phyloP scores from a whole-genome alignment of 2,329 filamentous ascomycete genomes.

The Aspergillus melleus region DNA sequence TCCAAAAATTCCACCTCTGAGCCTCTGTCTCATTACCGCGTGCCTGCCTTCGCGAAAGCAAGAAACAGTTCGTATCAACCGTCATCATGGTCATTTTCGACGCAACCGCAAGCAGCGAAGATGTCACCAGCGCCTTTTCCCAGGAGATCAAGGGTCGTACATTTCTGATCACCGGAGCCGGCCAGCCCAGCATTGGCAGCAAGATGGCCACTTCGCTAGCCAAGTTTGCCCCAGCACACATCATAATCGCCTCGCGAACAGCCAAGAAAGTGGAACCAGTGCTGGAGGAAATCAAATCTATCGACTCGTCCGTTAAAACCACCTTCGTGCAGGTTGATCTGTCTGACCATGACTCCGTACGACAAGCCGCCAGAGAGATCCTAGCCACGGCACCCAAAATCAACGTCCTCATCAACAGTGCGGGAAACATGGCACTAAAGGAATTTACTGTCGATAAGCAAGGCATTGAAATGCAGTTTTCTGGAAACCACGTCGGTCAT shows the following conservation, averaged over 20 bases:
- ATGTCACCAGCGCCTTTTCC: not conserved
- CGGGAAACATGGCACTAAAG: not conserved
- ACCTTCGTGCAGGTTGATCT: constrained; percentile 1
- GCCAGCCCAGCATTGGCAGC: constrained; percentile 3
- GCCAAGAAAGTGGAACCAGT: not conserved
- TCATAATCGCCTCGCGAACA: constrained; percentile 3
- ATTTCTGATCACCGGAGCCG: constrained; percentile 2
- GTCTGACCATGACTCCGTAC: not conserved
- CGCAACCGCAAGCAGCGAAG: constrained; percentile 1
- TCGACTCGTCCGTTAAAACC: not conserved
- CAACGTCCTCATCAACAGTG: not conserved
- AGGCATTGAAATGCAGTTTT: not conserved
- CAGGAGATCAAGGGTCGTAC: not conserved
- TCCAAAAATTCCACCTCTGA: no score
- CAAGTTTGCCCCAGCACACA: not conserved
- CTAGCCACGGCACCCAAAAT: not conserved
- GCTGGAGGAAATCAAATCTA: not conserved
- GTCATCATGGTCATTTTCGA: not conserved
- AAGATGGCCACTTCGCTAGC: constrained; percentile 2
- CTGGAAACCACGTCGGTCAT: not conserved
- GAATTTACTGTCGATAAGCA: not conserved
- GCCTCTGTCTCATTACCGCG: no score
- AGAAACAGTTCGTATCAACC: not conserved
- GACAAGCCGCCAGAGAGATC: not conserved
- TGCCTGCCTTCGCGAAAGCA: no score